Percentiles rank a stretch among this genome's conserved stretches.
Conservation (phyloP, 192 early-diverging fungal species). For the Gonapodya prolifera region DNA sequence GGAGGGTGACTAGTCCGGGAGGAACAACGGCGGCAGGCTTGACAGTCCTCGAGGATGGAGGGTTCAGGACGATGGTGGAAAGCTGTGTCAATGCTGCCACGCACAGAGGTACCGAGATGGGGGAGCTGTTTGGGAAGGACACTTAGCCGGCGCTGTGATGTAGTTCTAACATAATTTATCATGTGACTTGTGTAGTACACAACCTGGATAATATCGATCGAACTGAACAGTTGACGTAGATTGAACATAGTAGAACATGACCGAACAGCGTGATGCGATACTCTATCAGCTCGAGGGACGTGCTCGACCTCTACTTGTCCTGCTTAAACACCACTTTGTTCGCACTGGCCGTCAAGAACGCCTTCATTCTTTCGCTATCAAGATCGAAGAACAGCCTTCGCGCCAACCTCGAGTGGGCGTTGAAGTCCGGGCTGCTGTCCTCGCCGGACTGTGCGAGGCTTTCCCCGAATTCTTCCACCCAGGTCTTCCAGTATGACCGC, state of each 20-base stretch:
- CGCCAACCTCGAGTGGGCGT: neutral
- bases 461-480: neutral
- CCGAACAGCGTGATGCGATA: no score
- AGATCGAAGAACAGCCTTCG: neutral
- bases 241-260: no score
- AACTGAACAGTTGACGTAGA: no score
- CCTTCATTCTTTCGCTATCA: neutral
- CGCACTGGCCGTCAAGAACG: neutral
- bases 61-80: constrained; percentile 35
- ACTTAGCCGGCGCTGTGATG: no score
- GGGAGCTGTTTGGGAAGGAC: constrained; percentile 37
- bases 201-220: no score
- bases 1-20: constrained; percentile 85
- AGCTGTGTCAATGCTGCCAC: constrained; percentile 53
- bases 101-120: constrained; percentile 52
- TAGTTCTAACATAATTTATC: no score
- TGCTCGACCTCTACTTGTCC: no score
- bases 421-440: neutral
- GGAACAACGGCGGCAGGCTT: constrained; percentile 89
- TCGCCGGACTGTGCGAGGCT: no score
- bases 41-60: constrained; percentile 51
- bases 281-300: no score
- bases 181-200: no score
- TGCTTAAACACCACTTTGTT: no score
- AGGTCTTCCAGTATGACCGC: neutral